Evolutionary conservation across 331 rosid species (phyloP).

Genomic region (Malus hybrid): DNA sequence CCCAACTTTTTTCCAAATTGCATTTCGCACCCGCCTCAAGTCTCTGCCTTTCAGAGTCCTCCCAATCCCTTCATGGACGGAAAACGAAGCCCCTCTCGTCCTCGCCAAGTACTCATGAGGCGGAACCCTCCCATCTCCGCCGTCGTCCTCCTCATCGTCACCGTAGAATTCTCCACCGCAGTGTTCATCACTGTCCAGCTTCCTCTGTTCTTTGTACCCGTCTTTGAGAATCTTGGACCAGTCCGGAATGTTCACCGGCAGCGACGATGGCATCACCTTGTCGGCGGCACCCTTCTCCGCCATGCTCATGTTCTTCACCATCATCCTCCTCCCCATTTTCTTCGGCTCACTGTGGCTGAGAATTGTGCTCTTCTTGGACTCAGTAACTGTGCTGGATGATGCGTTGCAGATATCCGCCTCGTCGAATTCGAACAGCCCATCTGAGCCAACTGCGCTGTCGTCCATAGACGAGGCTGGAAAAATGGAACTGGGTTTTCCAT

Average conservation of each 20-base stretch:
- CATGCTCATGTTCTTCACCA: background rate
- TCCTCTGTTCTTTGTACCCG: constrained; percentile 26
- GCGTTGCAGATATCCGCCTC: constrained; percentile 53
- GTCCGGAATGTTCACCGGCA: constrained; percentile 76
- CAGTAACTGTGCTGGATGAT: background rate
- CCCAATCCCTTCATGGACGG: constrained; percentile 90
- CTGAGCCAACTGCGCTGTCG: constrained; percentile 8
- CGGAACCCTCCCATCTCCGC: constrained; percentile 30
- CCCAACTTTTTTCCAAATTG: constrained; percentile 82
- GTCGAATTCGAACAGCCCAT: constrained; percentile 38
- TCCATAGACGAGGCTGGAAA: constrained; percentile 27
- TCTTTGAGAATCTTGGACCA: constrained; percentile 79
- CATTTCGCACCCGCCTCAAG: constrained; percentile 77
- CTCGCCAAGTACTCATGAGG: constrained; percentile 84
- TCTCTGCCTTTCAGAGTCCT: constrained; percentile 88
- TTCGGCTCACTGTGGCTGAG: constrained; percentile 23
- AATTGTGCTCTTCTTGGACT: constrained; percentile 34
- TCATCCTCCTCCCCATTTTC: constrained; percentile 20
- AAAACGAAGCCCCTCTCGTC: constrained; percentile 65
- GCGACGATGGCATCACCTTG: constrained; percentile 32
- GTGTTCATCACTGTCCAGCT: constrained; percentile 21
- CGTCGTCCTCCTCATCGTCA: background rate
- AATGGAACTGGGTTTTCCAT: constrained; percentile 30
- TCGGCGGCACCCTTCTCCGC: background rate
- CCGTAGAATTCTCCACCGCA: background rate